Base-by-base conservation (phyloP, 2,329 filamentous ascomycete genomes). In the Penicillium nordicum region DNA sequence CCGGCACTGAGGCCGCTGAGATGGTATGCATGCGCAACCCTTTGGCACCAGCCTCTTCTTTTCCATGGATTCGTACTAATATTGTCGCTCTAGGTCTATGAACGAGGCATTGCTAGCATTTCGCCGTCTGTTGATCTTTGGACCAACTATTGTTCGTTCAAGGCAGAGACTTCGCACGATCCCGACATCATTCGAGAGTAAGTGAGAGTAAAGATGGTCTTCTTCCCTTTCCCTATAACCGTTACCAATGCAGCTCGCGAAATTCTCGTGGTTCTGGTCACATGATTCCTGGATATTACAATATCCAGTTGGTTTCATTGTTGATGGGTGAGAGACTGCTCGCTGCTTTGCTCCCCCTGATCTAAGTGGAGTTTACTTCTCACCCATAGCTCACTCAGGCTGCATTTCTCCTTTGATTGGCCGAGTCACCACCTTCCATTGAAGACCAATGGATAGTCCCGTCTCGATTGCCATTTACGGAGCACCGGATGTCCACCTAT, bases 181-280 rank as follows among this genome's bases (percentile, higher is more conserved):
- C 84, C 90, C 69, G 90, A 95, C 73, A 84, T 95, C 76, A 95
- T 97, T 80, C 88, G 94, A 96, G 94, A 97, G 94, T 99, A 96
- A 97, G 94, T 97, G 84, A 51, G 80, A 77, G 72, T 76, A 78
- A 79, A 80, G 81, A 73, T 75, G 72, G 72, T 86, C 87, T 86
- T 82, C 82, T 82, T 81, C 82, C 85, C 82, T 82, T 60, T 79
- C 84, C 87, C 84, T 72, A 72, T 78, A 78, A 76, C 75, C 69
- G 63, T 70, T 70, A 74, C 67, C 69, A 63, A 71, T 63, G 65
- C 73, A 77, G 74, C 69, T 58, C 55, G 68, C 69, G 67, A 68
- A 70, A 67, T 67, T 66, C 63, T 68, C 69, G 63, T 71, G 70
- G 69, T 68, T 64, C 63, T 66, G 67, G 69, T 72, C 65, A 65